Percentiles rank a stretch among this genome's conserved stretches.
Conservation (phyloP, 106 monocot genomes). For the Acanthochlamys bracteata region DNA sequence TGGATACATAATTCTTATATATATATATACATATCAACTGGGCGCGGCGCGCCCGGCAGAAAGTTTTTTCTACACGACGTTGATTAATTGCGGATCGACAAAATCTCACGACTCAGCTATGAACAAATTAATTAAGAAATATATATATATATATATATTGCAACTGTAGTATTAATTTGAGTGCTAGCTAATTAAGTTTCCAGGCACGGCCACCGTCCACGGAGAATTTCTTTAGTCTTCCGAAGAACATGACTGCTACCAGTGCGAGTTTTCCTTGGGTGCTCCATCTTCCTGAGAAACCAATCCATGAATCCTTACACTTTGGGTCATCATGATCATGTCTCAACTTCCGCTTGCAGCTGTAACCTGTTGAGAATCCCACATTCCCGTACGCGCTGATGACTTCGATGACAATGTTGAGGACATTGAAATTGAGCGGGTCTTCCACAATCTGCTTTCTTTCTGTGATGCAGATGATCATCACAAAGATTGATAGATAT, state of each 20-base stretch:
- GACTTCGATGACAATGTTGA: slow-evolving; percentile 48
- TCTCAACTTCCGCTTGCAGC: slow-evolving; percentile 36
- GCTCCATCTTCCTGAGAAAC: slow-evolving; percentile 60
- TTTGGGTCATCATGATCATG: slow-evolving; percentile 4
- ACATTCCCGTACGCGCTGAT: slow-evolving; percentile 81
- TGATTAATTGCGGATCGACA: too few relatives aligned
- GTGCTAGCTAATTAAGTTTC: slow-evolving; percentile 30
- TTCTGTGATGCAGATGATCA: slow-evolving; percentile 28
- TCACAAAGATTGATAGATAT: slow-evolving; percentile 14
- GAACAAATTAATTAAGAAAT: too few relatives aligned
- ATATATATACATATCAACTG: too few relatives aligned
- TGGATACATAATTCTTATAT: too few relatives aligned
- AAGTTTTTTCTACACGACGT: too few relatives aligned
- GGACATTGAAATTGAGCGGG: slow-evolving; percentile 46
- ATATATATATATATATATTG: too few relatives aligned
- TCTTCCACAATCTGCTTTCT: slow-evolving; percentile 16
- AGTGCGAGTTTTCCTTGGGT: slow-evolving; percentile 44
- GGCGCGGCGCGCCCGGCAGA: too few relatives aligned
- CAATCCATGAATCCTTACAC: slow-evolving; percentile 41
- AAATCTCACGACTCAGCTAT: too few relatives aligned
- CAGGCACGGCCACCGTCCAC: slow-evolving; percentile 54
- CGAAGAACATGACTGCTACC: slow-evolving; percentile 52
- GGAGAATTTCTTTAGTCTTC: slow-evolving; percentile 55
- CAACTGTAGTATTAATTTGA: too few relatives aligned
- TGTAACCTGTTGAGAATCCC: slow-evolving; percentile 58